These are phyloP conservation scores for Fusarium miscanthi DNA, from an alignment of 2,329 filamentous ascomycete species.

Conservation along the genomic window DNA sequence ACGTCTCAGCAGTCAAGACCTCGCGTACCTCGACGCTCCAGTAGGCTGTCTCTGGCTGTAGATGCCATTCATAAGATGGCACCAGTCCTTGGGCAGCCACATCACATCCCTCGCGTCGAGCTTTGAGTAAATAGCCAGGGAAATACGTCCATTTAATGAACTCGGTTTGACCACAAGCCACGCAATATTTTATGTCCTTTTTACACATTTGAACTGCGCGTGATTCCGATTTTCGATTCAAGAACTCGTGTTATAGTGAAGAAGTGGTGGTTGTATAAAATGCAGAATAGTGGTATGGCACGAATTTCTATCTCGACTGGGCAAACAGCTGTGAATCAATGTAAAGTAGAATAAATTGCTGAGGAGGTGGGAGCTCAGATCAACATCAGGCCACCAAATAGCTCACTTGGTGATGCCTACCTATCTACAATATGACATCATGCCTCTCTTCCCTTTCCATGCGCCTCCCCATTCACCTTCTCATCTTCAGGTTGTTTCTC, in stretches of 20 bases:
- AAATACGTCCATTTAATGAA: background rate
- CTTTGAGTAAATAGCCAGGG: background rate
- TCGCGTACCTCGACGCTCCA: accelerated
- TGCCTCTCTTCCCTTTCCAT: accelerated
- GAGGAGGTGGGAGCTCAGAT: background rate
- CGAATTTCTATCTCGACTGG: background rate
- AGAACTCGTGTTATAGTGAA: too few species aligned
- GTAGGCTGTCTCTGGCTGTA: background rate
- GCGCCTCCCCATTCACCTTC: background rate
- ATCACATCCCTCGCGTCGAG: accelerated
- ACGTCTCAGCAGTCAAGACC: background rate
- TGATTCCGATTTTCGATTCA: too few species aligned
- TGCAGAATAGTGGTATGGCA: background rate
- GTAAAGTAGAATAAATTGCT: background rate
- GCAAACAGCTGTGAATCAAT: background rate
- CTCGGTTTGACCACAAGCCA: background rate
- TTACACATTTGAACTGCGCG: background rate
- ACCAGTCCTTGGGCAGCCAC: background rate
- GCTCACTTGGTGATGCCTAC: background rate
- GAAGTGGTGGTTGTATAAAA: too few species aligned
- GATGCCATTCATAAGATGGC: background rate
- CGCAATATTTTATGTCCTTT: background rate
- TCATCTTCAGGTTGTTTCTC: background rate
- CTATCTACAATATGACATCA: accelerated
- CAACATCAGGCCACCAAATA: accelerated